Evolutionary conservation across 2,329 filamentous ascomycete genomes (phyloP).

Genomic region (Grosmannia serpens): DNA sequence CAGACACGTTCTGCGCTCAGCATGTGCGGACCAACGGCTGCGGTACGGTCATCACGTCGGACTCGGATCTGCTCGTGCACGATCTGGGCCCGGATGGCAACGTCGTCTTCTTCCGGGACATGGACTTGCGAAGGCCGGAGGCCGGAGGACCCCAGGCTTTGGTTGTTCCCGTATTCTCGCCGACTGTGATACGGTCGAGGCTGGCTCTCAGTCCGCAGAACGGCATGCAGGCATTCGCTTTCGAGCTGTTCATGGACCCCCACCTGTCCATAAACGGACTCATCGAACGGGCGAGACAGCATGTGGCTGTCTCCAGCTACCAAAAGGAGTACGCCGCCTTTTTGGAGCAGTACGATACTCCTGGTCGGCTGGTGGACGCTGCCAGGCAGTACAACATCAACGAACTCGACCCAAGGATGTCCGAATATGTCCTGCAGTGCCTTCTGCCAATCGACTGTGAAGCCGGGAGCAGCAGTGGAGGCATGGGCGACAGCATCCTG

Average conservation of each 20-base stretch:
- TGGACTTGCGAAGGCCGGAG: constrained; percentile 26
- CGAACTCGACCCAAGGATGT: constrained; percentile 18
- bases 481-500: constrained; percentile 13
- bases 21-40: constrained; percentile 36
- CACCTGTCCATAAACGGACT: constrained; percentile 14
- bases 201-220: constrained; percentile 14
- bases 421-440: constrained; percentile 16
- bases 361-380: neutral
- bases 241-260: constrained; percentile 20
- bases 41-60: constrained; percentile 61
- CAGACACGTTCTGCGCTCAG: constrained; percentile 67
- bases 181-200: constrained; percentile 14
- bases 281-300: constrained; percentile 13
- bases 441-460: neutral
- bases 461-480: neutral
- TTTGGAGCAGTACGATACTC: constrained; percentile 13
- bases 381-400: neutral
- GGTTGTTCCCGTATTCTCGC: constrained; percentile 13
- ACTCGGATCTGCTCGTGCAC: constrained; percentile 75
- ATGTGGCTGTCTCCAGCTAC: constrained; percentile 4
- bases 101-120: constrained; percentile 58
- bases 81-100: constrained; percentile 50
- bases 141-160: neutral
- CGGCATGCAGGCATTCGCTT: constrained; percentile 18
- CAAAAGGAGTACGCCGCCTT: constrained; percentile 17